These are phyloP conservation scores for Arthroderma sp. DNA, from an alignment of 2,329 filamentous ascomycete genomes.

Conservation along the genomic window DNA sequence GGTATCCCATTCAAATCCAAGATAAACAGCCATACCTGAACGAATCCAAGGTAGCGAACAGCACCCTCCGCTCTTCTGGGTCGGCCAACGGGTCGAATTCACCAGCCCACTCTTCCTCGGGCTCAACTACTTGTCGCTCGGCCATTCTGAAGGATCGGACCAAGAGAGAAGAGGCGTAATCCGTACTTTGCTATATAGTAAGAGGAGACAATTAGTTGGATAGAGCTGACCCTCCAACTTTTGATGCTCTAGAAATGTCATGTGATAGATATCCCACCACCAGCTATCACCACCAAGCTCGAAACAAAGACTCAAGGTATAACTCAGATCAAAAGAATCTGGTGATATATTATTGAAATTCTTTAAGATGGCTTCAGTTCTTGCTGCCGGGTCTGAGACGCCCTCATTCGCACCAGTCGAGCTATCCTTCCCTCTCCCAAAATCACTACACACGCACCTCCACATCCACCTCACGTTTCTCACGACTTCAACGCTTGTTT, in stretches of 20 bases:
- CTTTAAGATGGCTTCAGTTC: neutral
- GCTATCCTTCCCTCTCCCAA: slow-evolving; percentile 45
- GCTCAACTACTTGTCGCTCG: too few species aligned
- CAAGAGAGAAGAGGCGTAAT: too few species aligned
- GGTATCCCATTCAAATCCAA: neutral
- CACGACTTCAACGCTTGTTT: slow-evolving; percentile 40
- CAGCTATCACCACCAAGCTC: neutral
- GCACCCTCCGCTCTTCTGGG: slow-evolving; percentile 64
- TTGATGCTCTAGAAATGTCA: too few species aligned
- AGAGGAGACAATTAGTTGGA: too few species aligned
- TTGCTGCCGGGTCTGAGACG: slow-evolving; percentile 7
- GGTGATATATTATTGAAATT: neutral
- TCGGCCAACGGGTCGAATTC: slow-evolving; percentile 56
- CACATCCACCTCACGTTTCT: slow-evolving; percentile 46
- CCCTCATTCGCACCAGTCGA: slow-evolving; percentile 34
- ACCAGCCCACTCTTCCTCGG: slow-evolving; percentile 39
- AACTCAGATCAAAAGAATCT: too few species aligned
- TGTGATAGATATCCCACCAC: neutral
- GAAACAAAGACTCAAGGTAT: too few species aligned
- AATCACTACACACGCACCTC: slow-evolving; percentile 42
- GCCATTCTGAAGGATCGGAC: too few species aligned
- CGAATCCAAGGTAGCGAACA: slow-evolving; percentile 75
- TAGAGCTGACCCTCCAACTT: too few species aligned
- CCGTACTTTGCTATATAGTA: too few species aligned
- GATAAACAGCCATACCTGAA: slow-evolving; percentile 54